Percentiles rank a stretch among this genome's conserved stretches.
Conservation (phyloP, 2,329 filamentous ascomycete genomes). For the Exophiala sideris region DNA sequence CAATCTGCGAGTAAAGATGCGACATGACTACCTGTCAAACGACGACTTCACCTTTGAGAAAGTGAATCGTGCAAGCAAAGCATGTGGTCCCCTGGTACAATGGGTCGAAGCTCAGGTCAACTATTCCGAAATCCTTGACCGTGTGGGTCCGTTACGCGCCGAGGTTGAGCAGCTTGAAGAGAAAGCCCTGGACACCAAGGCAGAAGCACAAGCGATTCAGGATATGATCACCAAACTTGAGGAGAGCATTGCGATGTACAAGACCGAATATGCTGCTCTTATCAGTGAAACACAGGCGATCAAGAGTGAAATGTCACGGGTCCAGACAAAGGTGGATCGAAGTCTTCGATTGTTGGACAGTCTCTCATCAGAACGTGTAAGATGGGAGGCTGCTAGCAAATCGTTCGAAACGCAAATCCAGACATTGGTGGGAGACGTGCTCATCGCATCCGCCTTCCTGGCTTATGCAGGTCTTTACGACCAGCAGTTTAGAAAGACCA, state of each 20-base stretch:
- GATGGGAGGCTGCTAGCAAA: slow-evolving; percentile 96
- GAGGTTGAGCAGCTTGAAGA: slow-evolving; percentile 87
- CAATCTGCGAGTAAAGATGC: slow-evolving; percentile 78
- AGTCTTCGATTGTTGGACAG: slow-evolving; percentile 93
- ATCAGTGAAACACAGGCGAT: slow-evolving; percentile 97
- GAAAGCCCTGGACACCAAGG: slow-evolving; percentile 85
- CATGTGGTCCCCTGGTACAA: slow-evolving; percentile 92
- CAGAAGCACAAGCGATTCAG: slow-evolving; percentile 86
- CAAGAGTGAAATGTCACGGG: slow-evolving; percentile 92
- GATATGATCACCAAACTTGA: slow-evolving; percentile 81
- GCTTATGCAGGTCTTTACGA: slow-evolving; percentile 97
- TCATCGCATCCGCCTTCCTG: slow-evolving; percentile 94
- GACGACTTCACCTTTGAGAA: slow-evolving; percentile 95
- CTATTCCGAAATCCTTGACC: slow-evolving; percentile 95
- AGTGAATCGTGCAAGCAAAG: slow-evolving; percentile 93
- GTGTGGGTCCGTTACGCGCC: slow-evolving; percentile 85
- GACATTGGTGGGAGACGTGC: slow-evolving; percentile 90
- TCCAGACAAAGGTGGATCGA: slow-evolving; percentile 96
- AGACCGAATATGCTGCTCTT: slow-evolving; percentile 89
- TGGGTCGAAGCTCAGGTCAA: slow-evolving; percentile 97
- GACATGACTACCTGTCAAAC: slow-evolving; percentile 84
- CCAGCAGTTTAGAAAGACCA: slow-evolving; percentile 94
- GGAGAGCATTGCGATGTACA: slow-evolving; percentile 88
- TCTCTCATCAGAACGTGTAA: slow-evolving; percentile 83
- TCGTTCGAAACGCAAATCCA: slow-evolving; percentile 98